These are phyloP conservation scores for Candida sithepensis DNA, from an alignment of 805 yeast species.

Conservation along the genomic window DNA sequence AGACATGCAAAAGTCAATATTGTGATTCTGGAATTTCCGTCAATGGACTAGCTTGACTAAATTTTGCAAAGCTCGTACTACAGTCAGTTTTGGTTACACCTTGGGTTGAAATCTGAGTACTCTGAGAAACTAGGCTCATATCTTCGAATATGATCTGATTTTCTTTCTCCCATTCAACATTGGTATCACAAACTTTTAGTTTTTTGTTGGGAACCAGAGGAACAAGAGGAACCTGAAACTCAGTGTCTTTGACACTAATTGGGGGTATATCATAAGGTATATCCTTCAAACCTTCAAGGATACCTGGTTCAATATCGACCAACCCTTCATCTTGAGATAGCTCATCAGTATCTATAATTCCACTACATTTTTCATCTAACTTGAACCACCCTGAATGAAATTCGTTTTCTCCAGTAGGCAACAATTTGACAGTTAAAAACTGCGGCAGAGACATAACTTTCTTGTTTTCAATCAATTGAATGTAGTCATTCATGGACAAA, in stretches of 20 bases:
- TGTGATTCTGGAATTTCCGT: slow-evolving; percentile 14
- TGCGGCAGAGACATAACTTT: slow-evolving; percentile 23
- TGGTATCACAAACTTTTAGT: neutral
- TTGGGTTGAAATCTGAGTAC: neutral
- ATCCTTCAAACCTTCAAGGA: neutral
- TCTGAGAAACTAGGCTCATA: neutral
- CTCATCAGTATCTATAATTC: slow-evolving; percentile 10
- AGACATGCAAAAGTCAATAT: too few species aligned
- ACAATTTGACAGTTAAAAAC: slow-evolving; percentile 16
- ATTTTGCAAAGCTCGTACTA: neutral
- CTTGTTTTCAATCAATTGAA: slow-evolving; percentile 16
- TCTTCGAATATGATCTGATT: neutral
- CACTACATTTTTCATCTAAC: slow-evolving; percentile 8
- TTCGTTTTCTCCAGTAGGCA: slow-evolving; percentile 10
- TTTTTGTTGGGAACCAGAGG: slow-evolving; percentile 1
- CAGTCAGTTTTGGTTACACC: neutral
- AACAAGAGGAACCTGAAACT: neutral
- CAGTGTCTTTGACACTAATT: neutral
- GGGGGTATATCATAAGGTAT: neutral
- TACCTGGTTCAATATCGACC: neutral
- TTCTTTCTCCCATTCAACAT: slow-evolving; percentile 1
- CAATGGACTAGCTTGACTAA: neutral
- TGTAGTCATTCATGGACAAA: slow-evolving; percentile 19
- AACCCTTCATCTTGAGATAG: neutral
- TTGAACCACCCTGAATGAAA: slow-evolving; percentile 17